These are phyloP conservation scores for Cystofilobasidium capitatum DNA, from an alignment of 768 basidiomycete genomes.

Conservation along the genomic window DNA sequence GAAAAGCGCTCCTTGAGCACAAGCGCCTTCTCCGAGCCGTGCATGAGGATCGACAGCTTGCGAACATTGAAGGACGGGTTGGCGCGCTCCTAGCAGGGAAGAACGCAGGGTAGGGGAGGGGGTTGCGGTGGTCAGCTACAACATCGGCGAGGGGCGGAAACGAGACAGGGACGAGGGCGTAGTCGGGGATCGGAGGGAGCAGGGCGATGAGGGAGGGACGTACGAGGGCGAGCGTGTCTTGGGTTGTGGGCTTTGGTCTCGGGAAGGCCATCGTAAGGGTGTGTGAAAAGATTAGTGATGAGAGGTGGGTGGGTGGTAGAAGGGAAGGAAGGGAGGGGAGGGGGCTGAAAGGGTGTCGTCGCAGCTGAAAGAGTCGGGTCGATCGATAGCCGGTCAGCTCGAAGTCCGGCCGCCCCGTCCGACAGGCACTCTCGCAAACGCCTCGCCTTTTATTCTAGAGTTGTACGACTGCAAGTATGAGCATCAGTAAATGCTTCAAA, in stretches of 20 bases:
- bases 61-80: constrained; percentile 26
- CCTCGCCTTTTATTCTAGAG: no score
- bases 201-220: background rate
- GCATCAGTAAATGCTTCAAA: no score
- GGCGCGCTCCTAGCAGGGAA: constrained; percentile 16
- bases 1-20: constrained; percentile 39
- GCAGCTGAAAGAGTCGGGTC: no score
- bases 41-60: constrained; percentile 37
- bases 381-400: no score
- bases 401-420: no score
- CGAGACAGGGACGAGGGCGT: background rate
- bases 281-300: background rate
- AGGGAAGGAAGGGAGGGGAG: background rate
- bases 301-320: constrained; percentile 1
- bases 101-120: background rate
- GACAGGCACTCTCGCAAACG: no score
- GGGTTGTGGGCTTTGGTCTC: constrained; percentile 24
- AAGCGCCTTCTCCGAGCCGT: constrained; percentile 38
- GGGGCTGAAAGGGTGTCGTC: background rate
- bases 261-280: constrained; percentile 25
- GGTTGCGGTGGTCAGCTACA: background rate
- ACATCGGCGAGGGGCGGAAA: background rate
- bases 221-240: constrained; percentile 21
- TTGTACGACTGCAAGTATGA: no score
- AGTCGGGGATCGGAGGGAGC: background rate